phyloP scores from a whole-genome alignment of 345 rosid genomes.

The Bruguiera gymnorhiza region DNA sequence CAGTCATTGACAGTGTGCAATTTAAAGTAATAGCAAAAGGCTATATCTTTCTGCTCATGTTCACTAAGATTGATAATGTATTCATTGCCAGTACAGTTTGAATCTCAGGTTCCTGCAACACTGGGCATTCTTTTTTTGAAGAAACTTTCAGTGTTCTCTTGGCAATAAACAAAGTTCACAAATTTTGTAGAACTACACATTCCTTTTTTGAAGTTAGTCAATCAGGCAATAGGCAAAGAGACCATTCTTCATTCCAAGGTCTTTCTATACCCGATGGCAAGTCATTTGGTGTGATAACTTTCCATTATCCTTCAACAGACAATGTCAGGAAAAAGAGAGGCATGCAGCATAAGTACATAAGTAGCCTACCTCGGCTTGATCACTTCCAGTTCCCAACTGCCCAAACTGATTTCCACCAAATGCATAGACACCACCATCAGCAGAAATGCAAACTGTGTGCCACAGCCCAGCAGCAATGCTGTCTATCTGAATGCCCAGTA shows the following conservation, averaged over 20 bases:
- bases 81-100: too few relatives aligned
- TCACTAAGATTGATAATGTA: neutral
- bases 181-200: too few relatives aligned
- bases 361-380: constrained; percentile 82
- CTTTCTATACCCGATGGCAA: too few relatives aligned
- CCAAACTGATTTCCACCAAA: constrained; percentile 99
- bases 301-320: neutral
- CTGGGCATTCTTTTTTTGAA: too few relatives aligned
- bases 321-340: neutral
- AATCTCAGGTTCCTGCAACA: too few relatives aligned
- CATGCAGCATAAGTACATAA: neutral
- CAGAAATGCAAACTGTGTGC: constrained; percentile 88
- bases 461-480: constrained; percentile 89
- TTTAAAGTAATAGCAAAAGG: neutral
- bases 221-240: too few relatives aligned
- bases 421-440: constrained; percentile 82
- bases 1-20: neutral
- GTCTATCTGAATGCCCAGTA: constrained; percentile 72
- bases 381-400: constrained; percentile 93
- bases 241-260: too few relatives aligned
- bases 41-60: neutral
- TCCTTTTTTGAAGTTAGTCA: too few relatives aligned
- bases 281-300: too few relatives aligned
- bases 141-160: too few relatives aligned
- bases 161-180: too few relatives aligned